These are phyloP conservation scores for Nepenthes gracilis DNA, from an alignment of 148 eudicot genomes.

Conservation along the genomic window DNA sequence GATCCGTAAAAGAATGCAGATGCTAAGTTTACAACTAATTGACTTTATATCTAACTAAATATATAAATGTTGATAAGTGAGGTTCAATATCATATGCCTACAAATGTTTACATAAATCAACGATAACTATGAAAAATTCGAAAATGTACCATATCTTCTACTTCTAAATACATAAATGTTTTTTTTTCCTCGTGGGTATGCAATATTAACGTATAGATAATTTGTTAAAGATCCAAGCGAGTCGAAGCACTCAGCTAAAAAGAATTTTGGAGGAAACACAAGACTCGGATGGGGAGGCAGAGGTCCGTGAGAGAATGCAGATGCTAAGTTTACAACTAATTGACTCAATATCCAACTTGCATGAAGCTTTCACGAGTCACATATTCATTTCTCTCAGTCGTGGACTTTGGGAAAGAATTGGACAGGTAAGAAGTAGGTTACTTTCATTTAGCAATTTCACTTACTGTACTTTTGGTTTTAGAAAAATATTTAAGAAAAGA, in stretches of 20 bases:
- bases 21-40: conserved; percentile 41
- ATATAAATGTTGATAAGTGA: too few species aligned
- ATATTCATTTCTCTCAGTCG: conserved; percentile 65
- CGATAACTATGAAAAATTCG: too few species aligned
- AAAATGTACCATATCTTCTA: too few species aligned
- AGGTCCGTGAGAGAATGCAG: conserved; percentile 76
- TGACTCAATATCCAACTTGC: conserved; percentile 65
- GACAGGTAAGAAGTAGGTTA: conserved; percentile 41
- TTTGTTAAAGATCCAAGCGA: conserved; percentile 47
- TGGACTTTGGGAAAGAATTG: conserved; percentile 86
- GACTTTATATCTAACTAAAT: conserved; percentile 48
- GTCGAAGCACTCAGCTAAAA: conserved; percentile 59
- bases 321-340: conserved; percentile 44
- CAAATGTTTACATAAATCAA: too few species aligned
- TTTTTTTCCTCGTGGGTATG: too few species aligned
- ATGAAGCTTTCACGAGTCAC: conserved; percentile 58
- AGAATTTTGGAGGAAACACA: conserved; percentile 76
- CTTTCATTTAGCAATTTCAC: background rate
- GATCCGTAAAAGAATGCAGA: conserved; percentile 69
- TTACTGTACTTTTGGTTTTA: too few species aligned
- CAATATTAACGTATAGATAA: too few species aligned
- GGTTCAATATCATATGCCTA: too few species aligned
- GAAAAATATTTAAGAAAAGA: too few species aligned
- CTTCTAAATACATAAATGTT: too few species aligned
- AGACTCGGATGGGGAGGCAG: conserved; percentile 70